These are phyloP conservation scores for Podosphaera xanthii DNA, from an alignment of 2,329 filamentous ascomycete genomes.

Conservation along the genomic window DNA sequence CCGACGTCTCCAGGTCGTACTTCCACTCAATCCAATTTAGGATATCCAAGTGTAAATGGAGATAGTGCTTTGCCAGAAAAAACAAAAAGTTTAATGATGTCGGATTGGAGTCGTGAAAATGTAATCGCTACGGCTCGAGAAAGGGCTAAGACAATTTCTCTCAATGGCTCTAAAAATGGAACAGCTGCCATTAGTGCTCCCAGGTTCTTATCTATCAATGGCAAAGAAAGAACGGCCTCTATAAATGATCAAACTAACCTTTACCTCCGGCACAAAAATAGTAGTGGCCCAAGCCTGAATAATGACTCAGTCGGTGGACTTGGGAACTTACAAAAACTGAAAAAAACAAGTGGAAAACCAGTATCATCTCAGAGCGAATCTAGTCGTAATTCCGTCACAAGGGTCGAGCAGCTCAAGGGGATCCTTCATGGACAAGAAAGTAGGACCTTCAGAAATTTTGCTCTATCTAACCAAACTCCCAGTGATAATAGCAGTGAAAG, in stretches of 20 bases:
- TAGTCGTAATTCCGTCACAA: slow-evolving; percentile 29
- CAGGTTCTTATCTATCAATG: slow-evolving; percentile 36
- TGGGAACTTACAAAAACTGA: slow-evolving; percentile 21
- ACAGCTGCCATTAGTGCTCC: slow-evolving; percentile 24
- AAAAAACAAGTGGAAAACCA: slow-evolving; percentile 32
- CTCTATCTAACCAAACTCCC: slow-evolving; percentile 19
- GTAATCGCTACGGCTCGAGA: slow-evolving; percentile 47
- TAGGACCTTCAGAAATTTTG: slow-evolving; percentile 14
- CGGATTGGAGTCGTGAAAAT: slow-evolving; percentile 57
- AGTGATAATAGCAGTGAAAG: slow-evolving; percentile 39
- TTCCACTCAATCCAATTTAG: slow-evolving; percentile 37
- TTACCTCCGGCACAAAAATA: slow-evolving; percentile 4
- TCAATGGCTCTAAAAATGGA: slow-evolving; percentile 50
- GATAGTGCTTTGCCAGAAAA: slow-evolving; percentile 37
- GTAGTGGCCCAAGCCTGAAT: slow-evolving; percentile 12
- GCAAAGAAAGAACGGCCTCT: slow-evolving; percentile 21
- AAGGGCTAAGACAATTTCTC: slow-evolving; percentile 46
- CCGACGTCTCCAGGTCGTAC: slow-evolving; percentile 43
- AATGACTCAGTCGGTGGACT: slow-evolving; percentile 14
- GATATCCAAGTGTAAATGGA: slow-evolving; percentile 21
- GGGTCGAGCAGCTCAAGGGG: slow-evolving; percentile 40
- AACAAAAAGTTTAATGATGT: slow-evolving; percentile 53
- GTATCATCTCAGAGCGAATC: slow-evolving; percentile 20
- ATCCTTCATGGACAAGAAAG: slow-evolving; percentile 29
- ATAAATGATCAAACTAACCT: slow-evolving; percentile 19